Evolutionary conservation across 2,329 filamentous ascomycete species (phyloP), one percentile per base, ranked within the genome.

Genomic region (Cordyceps cateniannulata): DNA sequence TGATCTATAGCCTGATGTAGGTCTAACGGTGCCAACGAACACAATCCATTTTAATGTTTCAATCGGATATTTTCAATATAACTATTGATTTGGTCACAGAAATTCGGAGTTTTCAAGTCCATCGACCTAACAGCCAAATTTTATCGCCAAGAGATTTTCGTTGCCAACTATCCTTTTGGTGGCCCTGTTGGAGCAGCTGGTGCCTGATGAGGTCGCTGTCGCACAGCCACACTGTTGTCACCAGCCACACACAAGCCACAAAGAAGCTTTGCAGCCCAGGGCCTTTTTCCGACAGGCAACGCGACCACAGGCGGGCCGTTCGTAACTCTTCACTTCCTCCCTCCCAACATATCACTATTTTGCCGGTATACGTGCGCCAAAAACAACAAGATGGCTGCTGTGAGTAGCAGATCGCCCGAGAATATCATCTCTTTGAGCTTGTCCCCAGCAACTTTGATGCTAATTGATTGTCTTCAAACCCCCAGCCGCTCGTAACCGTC

Each of bases 401-500:
- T 83, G 74, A 72, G 80, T 77, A 56, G 50, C 24, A 14, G 38
- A 32, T 27, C 6, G 24, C 38, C 22, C 10, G 24, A n/a, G n/a
- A 42, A 29, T 7, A 42, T 12, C 5, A 9, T 24, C 16, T 18
- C 1, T 6, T 22, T 0, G 22, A 50, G 45, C 47, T 50, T n/a
- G 16, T 10, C 8, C 18, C 8, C 2, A 12, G 18, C 14, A n/a
- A 16, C 38, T 56, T 47, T 22, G 40, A 56, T 59, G 57, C 66
- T 70, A 60, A 69, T 49, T 62, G 45, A 35, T 67, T 63, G 64
- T 57, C 59, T 58, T 61, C 60, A 59, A 54, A 42, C 16, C 10
- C 14, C 25, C 63, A 85, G 82, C 81, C 81, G 66, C 80, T 86
- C 64, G 77, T 85, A 72, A 98, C 95, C 69, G 87, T 98, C 75